Percentiles rank a stretch among this genome's conserved stretches.
phyloP scores from a whole-genome alignment of 1,284 basidiomycete genomes.

The Moesziomyces sp. region DNA sequence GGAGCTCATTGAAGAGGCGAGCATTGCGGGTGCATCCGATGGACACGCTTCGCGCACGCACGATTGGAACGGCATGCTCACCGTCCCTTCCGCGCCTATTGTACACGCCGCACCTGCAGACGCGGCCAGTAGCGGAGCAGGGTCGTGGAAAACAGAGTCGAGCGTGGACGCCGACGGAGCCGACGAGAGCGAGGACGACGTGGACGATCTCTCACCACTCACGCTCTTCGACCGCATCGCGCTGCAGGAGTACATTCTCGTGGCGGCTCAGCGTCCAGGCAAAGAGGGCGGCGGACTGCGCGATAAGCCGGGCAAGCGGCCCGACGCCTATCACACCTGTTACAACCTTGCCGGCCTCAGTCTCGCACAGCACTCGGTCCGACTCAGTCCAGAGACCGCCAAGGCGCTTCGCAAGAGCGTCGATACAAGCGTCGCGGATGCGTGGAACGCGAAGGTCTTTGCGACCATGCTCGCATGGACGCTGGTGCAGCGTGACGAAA shows the following conservation, averaged over 20 bases:
- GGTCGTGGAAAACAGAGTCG: slow-evolving; percentile 44
- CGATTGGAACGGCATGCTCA: slow-evolving; percentile 43
- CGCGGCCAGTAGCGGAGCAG: slow-evolving; percentile 10
- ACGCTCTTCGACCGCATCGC: slow-evolving; percentile 71
- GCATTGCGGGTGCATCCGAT: slow-evolving; percentile 10
- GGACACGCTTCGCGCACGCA: slow-evolving; percentile 45
- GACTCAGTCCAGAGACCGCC: slow-evolving; percentile 35
- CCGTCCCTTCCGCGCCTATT: slow-evolving; percentile 13
- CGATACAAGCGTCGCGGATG: slow-evolving; percentile 12
- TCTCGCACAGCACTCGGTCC: slow-evolving; percentile 57
- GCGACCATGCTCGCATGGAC: slow-evolving; percentile 47
- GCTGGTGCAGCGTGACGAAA: slow-evolving; percentile 22
- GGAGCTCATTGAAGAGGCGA: slow-evolving; percentile 37
- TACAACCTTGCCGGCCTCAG: slow-evolving; percentile 65
- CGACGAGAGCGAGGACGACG: slow-evolving; percentile 11
- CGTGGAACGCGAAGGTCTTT: slow-evolving; percentile 48
- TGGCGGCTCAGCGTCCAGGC: slow-evolving; percentile 81
- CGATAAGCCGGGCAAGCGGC: slow-evolving; percentile 92
- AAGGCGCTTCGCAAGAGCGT: slow-evolving; percentile 2
- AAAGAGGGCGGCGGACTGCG: slow-evolving; percentile 77
- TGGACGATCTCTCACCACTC: slow-evolving; percentile 31
- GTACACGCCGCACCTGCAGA: slow-evolving; percentile 5
- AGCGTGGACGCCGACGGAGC: slow-evolving; percentile 3
- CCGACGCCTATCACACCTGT: slow-evolving; percentile 67
- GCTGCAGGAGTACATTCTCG: slow-evolving; percentile 86